Conservation (phyloP, 1,284 basidiomycete species). For the Rhodofomes roseus region DNA sequence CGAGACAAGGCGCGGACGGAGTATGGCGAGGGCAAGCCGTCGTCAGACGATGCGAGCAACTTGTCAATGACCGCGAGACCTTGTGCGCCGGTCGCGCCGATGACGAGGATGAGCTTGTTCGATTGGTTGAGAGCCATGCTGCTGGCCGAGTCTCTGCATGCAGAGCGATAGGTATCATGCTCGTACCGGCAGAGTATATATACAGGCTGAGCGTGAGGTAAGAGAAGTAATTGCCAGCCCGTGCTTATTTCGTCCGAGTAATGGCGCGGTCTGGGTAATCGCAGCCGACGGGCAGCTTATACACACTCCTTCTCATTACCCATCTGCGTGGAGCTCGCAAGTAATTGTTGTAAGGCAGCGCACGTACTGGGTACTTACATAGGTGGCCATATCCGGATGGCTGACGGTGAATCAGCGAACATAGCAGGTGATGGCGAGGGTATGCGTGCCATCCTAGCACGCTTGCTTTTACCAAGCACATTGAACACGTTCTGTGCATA, state of each 20-base stretch:
- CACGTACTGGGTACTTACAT: no score
- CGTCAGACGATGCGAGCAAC: constrained; percentile 33
- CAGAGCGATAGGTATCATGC: not conserved
- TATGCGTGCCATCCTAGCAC: no score
- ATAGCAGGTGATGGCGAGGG: no score
- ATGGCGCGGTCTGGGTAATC: not conserved
- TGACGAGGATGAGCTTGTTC: constrained; percentile 42
- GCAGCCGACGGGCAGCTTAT: not conserved
- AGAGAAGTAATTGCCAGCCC: not conserved
- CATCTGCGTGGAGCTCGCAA: no score
- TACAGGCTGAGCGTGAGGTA: not conserved
- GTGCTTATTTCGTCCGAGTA: not conserved
- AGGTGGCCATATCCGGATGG: no score
- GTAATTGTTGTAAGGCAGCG: no score
- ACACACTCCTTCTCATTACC: not conserved
- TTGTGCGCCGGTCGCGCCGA: constrained; percentile 48
- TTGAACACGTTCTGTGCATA: no score
- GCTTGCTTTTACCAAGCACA: no score
- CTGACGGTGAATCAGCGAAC: no score
- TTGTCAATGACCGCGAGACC: constrained; percentile 41
- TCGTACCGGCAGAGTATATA: not conserved
- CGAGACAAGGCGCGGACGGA: constrained; percentile 44
- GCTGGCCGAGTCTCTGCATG: not conserved
- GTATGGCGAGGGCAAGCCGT: constrained; percentile 41
- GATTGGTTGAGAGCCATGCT: not conserved